Evolutionary conservation across 345 rosid genomes (phyloP).

Genomic region (Erucastrum elatum): DNA sequence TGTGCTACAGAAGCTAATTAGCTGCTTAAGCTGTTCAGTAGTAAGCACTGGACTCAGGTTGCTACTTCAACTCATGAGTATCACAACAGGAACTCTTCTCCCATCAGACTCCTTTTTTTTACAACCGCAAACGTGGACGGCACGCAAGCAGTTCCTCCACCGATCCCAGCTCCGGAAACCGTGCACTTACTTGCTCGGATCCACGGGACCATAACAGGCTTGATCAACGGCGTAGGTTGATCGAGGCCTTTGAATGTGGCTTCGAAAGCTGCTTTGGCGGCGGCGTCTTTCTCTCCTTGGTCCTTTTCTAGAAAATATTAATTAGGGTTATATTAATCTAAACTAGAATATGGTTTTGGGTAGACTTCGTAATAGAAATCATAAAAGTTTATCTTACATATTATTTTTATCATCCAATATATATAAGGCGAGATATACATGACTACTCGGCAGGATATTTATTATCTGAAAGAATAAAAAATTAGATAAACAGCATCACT

Average conservation of each 20-base stretch:
- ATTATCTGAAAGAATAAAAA: background rate
- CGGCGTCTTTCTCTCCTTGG: conserved; percentile 87
- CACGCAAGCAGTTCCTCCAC: conserved; percentile 93
- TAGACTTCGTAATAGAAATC: too few relatives aligned
- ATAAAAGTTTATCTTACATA: background rate
- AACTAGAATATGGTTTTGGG: too few relatives aligned
- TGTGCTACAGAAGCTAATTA: conserved; percentile 85
- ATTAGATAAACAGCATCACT: background rate
- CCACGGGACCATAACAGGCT: conserved; percentile 65
- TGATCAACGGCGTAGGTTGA: conserved; percentile 44
- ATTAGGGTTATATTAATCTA: too few relatives aligned
- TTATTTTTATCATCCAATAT: background rate
- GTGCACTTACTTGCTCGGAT: conserved; percentile 82
- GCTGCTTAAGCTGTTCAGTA: conserved; percentile 86
- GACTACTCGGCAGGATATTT: background rate
- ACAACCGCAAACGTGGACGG: conserved; percentile 77
- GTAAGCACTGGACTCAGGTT: conserved; percentile 92
- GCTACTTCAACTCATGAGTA: conserved; percentile 26
- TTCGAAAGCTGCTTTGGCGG: conserved; percentile 94
- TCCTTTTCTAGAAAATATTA: conserved; percentile 42
- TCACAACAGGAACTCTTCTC: conserved; percentile 57
- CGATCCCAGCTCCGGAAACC: conserved; percentile 88
- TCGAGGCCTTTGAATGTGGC: conserved; percentile 80
- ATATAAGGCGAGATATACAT: background rate
- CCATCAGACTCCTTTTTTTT: conserved; percentile 89